Base-by-base conservation (phyloP, 1,139 yeast genomes). In the Candida sp. region DNA sequence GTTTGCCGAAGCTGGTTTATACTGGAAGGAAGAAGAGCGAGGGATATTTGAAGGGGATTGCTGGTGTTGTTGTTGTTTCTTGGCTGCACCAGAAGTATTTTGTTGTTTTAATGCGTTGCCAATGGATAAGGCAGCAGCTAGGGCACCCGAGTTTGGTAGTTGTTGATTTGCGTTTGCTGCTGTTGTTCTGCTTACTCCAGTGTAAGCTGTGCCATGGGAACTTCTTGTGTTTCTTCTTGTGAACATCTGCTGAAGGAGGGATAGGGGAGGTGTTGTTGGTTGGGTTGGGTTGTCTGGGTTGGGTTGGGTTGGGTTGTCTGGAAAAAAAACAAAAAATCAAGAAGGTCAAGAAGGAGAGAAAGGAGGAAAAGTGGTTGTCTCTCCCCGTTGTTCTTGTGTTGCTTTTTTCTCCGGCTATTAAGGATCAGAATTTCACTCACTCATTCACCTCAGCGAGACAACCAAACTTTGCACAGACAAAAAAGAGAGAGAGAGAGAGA, bases 81-180 rank as follows among this genome's bases (percentile, higher is more conserved):
- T 28, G 31, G 31, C 31, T 6, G 23, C n/a, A 25, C 39, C 23
- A 2, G 31, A 34, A 11, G 26, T n/a, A n/a, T 32, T 22, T 34
- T 48, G 51, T 38, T 49, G 54, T 47, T 57, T 49, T 44, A 54
- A 44, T 26, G 59, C 48, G 39, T 74, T 66, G 5, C 82, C 82
- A 55, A 77, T 77, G 41, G 79, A 70, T 46, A 74, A 61, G 2
- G 82, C 82, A 4, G 82, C 82, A 6, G 82, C 82, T 62, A 75
- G 62, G 11, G 82, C 82, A 49, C 69, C 68, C 43, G 69, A 63
- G 57, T 65, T 68, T 25, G 81, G 81, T 37, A 28, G 43, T 50
- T 75, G 77, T 28, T 28, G 31, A 50, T 58, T 64, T 26, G 66
- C 50, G 6, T 69, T 58, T 4, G 74, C 70, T 3, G 75, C 69